Evolutionary conservation across 192 early-diverging fungal species (phyloP).

Genomic region (Irineochytrium annulatum): DNA sequence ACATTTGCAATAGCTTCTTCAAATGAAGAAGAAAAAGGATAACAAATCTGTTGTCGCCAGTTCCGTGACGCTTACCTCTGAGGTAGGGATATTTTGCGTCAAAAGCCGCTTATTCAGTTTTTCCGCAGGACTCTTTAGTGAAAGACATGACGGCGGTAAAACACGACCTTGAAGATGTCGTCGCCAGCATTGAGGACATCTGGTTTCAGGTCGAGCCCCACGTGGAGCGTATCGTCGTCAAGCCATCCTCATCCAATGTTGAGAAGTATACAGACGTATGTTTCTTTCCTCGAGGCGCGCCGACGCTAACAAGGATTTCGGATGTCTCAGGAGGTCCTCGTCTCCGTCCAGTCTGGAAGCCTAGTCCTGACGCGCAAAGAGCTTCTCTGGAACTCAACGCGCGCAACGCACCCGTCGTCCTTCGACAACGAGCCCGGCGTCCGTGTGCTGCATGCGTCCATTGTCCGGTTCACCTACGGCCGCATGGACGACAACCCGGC

Average conservation of each 20-base stretch:
- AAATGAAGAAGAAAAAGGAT: slow-evolving; percentile 1
- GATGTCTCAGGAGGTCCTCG: slow-evolving; percentile 15
- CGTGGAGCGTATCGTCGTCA: slow-evolving; percentile 23
- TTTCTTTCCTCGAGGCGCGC: not conserved
- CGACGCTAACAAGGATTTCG: not conserved
- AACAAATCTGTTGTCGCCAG: not conserved
- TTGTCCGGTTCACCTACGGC: slow-evolving; percentile 12
- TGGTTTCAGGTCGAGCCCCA: slow-evolving; percentile 24
- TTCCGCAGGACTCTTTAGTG: slow-evolving; percentile 4
- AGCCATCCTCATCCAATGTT: not conserved
- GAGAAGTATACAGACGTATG: slow-evolving; percentile 7
- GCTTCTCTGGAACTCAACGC: slow-evolving; percentile 13
- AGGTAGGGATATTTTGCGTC: not conserved
- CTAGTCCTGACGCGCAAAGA: slow-evolving; percentile 23
- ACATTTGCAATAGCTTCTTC: not conserved
- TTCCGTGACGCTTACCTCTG: not conserved
- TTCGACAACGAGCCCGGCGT: not conserved
- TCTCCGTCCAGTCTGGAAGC: slow-evolving; percentile 5
- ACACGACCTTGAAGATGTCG: slow-evolving; percentile 11
- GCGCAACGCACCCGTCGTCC: not conserved
- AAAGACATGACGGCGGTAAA: not conserved
- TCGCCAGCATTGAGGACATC: slow-evolving; percentile 23
- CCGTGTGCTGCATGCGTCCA: slow-evolving; percentile 1
- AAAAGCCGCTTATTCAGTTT: not conserved
- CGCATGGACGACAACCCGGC: not conserved